These are phyloP conservation scores for Pseudogymnoascus sp. DNA, from an alignment of 2,329 filamentous ascomycete species.

Conservation along the genomic window DNA sequence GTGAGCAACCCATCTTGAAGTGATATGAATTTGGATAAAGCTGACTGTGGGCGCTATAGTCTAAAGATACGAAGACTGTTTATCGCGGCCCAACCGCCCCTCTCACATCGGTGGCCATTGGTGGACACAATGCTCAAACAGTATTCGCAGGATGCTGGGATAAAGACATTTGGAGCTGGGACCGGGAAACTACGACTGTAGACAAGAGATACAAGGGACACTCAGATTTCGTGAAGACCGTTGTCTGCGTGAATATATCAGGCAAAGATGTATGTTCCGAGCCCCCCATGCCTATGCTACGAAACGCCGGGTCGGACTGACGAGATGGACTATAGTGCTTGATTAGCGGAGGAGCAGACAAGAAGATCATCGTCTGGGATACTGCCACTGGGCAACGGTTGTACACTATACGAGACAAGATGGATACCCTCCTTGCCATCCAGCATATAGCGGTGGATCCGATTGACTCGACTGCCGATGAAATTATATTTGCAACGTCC, in stretches of 20 bases:
- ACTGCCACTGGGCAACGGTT: slow-evolving; percentile 56
- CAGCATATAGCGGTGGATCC: slow-evolving; percentile 74
- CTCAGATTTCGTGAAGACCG: slow-evolving; percentile 81
- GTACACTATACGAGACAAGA: slow-evolving; percentile 69
- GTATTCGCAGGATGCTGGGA: slow-evolving; percentile 93
- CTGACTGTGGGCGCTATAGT: slow-evolving; percentile 25
- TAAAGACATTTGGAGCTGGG: slow-evolving; percentile 83
- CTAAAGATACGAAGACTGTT: slow-evolving; percentile 34
- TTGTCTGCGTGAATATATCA: slow-evolving; percentile 53
- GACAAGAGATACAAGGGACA: slow-evolving; percentile 65
- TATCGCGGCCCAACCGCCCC: slow-evolving; percentile 74
- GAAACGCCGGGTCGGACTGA: slow-evolving; percentile 7
- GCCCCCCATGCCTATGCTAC: neutral
- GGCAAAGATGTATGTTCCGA: slow-evolving; percentile 42
- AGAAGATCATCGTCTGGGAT: slow-evolving; percentile 80
- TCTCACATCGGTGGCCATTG: slow-evolving; percentile 66
- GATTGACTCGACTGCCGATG: slow-evolving; percentile 39
- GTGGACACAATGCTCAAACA: slow-evolving; percentile 44
- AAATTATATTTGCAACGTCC: slow-evolving; percentile 62
- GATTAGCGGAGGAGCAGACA: slow-evolving; percentile 69
- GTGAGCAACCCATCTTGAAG: slow-evolving; percentile 30
- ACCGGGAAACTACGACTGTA: slow-evolving; percentile 46
- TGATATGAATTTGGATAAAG: neutral
- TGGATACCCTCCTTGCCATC: slow-evolving; percentile 63
- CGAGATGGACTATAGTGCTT: slow-evolving; percentile 33